Evolutionary conservation across 495 filamentous ascomycete genomes (phyloP), one percentile per base, ranked within the genome.

Genomic region (Parathielavia appendiculata): DNA sequence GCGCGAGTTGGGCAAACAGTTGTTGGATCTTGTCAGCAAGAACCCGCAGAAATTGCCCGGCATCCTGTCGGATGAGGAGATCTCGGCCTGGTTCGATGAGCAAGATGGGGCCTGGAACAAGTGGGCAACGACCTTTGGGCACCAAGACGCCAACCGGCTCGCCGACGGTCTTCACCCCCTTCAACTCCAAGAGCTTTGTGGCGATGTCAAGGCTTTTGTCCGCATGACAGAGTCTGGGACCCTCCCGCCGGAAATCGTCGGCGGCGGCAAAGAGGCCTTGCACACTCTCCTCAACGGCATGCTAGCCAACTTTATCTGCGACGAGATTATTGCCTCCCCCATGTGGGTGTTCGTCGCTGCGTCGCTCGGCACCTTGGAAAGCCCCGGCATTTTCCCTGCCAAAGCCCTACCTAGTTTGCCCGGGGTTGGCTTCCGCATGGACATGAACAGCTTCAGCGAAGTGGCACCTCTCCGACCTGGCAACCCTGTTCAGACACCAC

Each of bases 281-380:
- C 54, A 62, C 8, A 41, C 59, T 0, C 39, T 65, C 0, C 56
- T 65, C 5, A 51, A 51, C 11, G 59, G 59, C 1, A 59, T 65
- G 44, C 36, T 62, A 0, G 49, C 34, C 14, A 23, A 65, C 40
- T 65, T 65, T 19, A 59, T 65, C 16, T 54, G 57, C 23, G 17
- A 51, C 0, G 63, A 61, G 26, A 14, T 38, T 0, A 0, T 62
- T 4, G n/a, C 51, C 1, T 59, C 63, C 0, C 63, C 63, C 0
- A 51, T 62, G 23, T 65, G 63, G 63, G 2, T 64, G 3, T 62
- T 64, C 13, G 23, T 16, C 14, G 59, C 59, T 2, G 16, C 39
- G 36, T 17, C 35, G 17, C 32, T 35, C 30, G 13, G 49, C 30
- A 54, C 51, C 0, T 26, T 43, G 0, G 60, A 63, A 10, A 60